Evolutionary conservation across 1,284 basidiomycete species (phyloP), one percentile per base, ranked within the genome.

Genomic region (Ceratobasidium sp.): DNA sequence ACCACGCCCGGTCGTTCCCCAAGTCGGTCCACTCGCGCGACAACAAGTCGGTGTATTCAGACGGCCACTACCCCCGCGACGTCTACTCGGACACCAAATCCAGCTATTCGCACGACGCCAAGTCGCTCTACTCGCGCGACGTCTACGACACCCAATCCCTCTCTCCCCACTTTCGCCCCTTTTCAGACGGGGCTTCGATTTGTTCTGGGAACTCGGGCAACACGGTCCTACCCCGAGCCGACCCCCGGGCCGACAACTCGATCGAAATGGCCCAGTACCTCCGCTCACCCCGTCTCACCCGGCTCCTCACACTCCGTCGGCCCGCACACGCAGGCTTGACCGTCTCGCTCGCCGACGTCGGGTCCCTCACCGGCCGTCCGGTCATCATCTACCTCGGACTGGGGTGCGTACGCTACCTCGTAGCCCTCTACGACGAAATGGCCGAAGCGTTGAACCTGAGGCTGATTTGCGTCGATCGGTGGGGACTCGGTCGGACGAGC

Each of bases 381-480:
- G 86, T 98, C 12, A 80, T 98, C 50, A 85, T 98, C 10, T 98
- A 96, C 77, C 85, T 99, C 65, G 96, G 96, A 0, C 78, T 98
- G 32, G 96, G 96, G 3, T 94, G 93, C 75, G 96, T 98, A 4
- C 85, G 96, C 34, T 95, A 98, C 78, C 85, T 98, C 68, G 90
- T 97, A 81, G 95, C 93, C 4, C 79, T 98, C 43, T 98, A 96
- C 77, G 96, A 98, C 77, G 96, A 98, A 77, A 91, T 98, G 85
- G 96, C 96, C 13, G 86, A 90, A 70, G 91, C 90, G 58, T 80
- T 97, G 69, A 90, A 89, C 0, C 83, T 99, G 31, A 83, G 96
- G 54, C 82, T 99, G 56, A 94, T 99, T 75, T 96, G 96, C 58
- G 90, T 99, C 74, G 96, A 99, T 78, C 86, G 96, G 89, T 91